phyloP scores from a whole-genome alignment of 2,329 filamentous ascomycete genomes.

The Calonectria ilicicola region DNA sequence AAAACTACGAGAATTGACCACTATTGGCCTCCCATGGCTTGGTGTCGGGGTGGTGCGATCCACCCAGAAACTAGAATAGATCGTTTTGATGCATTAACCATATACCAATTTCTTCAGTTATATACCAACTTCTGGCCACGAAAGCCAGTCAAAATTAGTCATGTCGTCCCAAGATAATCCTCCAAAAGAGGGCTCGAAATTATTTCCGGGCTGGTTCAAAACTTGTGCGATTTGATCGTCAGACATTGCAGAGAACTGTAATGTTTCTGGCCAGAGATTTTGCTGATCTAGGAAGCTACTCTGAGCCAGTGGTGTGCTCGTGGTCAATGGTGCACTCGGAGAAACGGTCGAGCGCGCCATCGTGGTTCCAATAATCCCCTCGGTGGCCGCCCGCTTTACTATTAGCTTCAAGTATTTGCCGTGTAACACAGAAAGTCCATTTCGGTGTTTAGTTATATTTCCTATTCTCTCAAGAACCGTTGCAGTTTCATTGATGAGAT shows the following conservation, averaged over 20 bases:
- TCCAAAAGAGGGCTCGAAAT: constrained; percentile 66
- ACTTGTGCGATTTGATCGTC: constrained; percentile 76
- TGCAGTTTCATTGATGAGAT: constrained; percentile 76
- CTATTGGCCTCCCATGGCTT: constrained; percentile 37
- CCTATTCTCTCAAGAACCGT: constrained; percentile 78
- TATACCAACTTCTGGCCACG: constrained; percentile 60
- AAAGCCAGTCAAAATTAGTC: constrained; percentile 68
- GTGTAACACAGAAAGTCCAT: constrained; percentile 70
- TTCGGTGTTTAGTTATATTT: constrained; percentile 72
- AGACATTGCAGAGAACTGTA: constrained; percentile 77
- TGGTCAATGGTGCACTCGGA: constrained; percentile 27
- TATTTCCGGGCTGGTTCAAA: constrained; percentile 71
- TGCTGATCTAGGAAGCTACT: constrained; percentile 44
- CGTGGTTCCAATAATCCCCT: constrained; percentile 29
- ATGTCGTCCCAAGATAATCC: constrained; percentile 71
- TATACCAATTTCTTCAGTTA: constrained; percentile 16
- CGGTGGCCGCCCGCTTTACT: constrained; percentile 51
- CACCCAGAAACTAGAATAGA: constrained; percentile 29
- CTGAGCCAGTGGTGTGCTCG: constrained; percentile 36
- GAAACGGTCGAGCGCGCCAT: constrained; percentile 22
- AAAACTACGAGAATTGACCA: constrained; percentile 52
- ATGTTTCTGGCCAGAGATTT: constrained; percentile 59
- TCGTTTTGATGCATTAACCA: background rate
- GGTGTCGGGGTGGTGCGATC: constrained; percentile 13
- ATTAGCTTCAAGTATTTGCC: constrained; percentile 60